A percentile compares a stretch with the other conserved stretches of the same genome.
Conservation (phyloP, 805 yeast genomes). For the Teunomyces cretensis region DNA sequence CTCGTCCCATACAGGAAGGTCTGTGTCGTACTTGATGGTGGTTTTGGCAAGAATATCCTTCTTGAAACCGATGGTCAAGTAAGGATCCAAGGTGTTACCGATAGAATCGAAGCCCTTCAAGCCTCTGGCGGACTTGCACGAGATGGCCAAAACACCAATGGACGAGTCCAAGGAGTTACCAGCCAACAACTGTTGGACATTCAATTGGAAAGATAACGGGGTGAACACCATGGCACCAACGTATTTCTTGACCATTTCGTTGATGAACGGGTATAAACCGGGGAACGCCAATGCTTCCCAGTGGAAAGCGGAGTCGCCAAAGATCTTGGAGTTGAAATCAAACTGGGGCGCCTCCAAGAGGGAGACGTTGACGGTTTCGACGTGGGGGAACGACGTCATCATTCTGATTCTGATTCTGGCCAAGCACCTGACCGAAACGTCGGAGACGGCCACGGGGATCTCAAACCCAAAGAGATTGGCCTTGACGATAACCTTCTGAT, state of each 20-base stretch:
- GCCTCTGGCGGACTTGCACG: constrained; percentile 62
- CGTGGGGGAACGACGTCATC: constrained; percentile 89
- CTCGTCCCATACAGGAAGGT: constrained; percentile 83
- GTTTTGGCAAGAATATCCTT: constrained; percentile 65
- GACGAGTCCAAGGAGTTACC: constrained; percentile 80
- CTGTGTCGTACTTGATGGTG: constrained; percentile 63
- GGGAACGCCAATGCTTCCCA: constrained; percentile 89
- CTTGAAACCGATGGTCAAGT: constrained; percentile 67
- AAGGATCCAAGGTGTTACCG: constrained; percentile 89
- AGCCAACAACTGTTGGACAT: constrained; percentile 84
- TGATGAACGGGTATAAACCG: constrained; percentile 78
- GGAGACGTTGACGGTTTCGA: constrained; percentile 85
- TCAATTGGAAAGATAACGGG: constrained; percentile 91
- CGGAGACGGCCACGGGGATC: constrained; percentile 76
- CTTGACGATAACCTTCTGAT: constrained; percentile 76
- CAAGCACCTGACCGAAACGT: constrained; percentile 71
- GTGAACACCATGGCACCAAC: constrained; percentile 84
- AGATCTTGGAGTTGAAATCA: constrained; percentile 71
- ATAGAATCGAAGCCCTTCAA: constrained; percentile 67
- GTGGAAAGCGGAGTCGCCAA: constrained; percentile 83
- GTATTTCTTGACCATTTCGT: constrained; percentile 81
- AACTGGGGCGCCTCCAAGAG: constrained; percentile 83
- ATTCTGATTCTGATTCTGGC: constrained; percentile 83
- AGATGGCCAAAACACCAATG: constrained; percentile 79
- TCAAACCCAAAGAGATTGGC: constrained; percentile 80